Conservation (phyloP, 106 monocot genomes). For the Triglochin maritima region DNA sequence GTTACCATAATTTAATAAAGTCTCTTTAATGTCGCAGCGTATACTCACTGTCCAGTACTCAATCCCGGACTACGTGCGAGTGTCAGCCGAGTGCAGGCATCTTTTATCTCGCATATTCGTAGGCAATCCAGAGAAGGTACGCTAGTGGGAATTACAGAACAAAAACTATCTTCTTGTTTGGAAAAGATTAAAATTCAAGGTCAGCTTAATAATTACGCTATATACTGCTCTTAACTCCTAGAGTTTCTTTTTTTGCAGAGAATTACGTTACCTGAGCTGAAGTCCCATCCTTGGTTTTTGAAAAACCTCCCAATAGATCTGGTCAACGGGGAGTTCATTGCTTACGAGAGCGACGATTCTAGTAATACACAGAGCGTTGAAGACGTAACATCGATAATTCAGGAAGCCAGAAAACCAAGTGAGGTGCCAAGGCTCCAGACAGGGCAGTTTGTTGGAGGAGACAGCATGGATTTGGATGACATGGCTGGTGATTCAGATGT, state of each 20-base stretch:
- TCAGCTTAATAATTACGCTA: no score
- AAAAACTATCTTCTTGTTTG: no score
- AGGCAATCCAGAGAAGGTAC: constrained; percentile 60
- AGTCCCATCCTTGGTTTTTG: constrained; percentile 75
- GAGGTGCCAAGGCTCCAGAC: constrained; percentile 14
- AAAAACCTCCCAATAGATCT: constrained; percentile 71
- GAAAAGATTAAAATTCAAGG: no score
- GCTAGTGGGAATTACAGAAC: no score
- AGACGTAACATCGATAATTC: constrained; percentile 46
- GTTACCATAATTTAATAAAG: no score
- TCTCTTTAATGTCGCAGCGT: constrained; percentile 29
- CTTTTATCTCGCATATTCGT: constrained; percentile 92
- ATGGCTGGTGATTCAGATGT: constrained; percentile 13
- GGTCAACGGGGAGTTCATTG: constrained; percentile 16
- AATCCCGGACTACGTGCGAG: constrained; percentile 69
- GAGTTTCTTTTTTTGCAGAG: constrained; percentile 34
- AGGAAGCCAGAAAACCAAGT: constrained; percentile 51
- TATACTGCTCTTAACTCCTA: no score
- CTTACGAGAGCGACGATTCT: constrained; percentile 4
- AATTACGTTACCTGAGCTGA: constrained; percentile 75
- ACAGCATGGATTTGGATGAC: constrained; percentile 56
- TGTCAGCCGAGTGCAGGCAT: constrained; percentile 59
- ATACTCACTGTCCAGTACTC: constrained; percentile 70
- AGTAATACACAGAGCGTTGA: constrained; percentile 52
- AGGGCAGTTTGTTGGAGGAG: constrained; percentile 23